Conservation (phyloP, 2,329 filamentous ascomycete species). For the Cercospora beticola region DNA sequence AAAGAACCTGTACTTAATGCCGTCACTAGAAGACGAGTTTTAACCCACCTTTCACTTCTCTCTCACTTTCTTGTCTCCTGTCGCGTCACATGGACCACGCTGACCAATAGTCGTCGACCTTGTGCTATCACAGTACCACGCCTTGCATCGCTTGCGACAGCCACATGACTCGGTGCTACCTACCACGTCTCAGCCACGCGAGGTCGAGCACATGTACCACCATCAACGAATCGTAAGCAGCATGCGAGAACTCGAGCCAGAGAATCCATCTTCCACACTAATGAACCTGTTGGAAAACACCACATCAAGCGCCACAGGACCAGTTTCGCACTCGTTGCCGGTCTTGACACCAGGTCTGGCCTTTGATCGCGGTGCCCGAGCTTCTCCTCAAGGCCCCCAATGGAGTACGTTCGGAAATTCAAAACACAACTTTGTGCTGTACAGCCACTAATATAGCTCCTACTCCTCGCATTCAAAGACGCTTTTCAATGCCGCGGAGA, state of each 20-base stretch:
- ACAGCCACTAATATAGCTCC: too few relatives aligned
- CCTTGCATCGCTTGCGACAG: background rate
- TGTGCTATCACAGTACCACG: background rate
- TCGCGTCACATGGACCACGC: background rate
- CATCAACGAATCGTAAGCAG: background rate
- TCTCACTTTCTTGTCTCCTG: background rate
- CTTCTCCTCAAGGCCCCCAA: too few relatives aligned
- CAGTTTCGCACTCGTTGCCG: too few relatives aligned
- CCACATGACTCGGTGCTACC: background rate
- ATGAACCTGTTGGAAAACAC: background rate
- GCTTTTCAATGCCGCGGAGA: too few relatives aligned
- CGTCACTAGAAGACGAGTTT: slow-evolving; percentile 19
- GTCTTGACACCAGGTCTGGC: too few relatives aligned
- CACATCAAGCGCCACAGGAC: too few relatives aligned
- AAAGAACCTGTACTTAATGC: slow-evolving; percentile 15
- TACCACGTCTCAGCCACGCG: background rate
- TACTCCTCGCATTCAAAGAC: too few relatives aligned
- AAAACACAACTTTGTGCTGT: too few relatives aligned
- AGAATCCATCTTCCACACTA: background rate
- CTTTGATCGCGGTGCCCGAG: too few relatives aligned
- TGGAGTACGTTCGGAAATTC: too few relatives aligned
- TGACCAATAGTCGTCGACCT: background rate
- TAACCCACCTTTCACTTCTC: slow-evolving; percentile 16
- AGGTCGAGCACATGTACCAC: background rate
- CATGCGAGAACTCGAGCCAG: background rate